Percentiles rank a stretch among this genome's conserved stretches.
Conservation (phyloP, 1,284 basidiomycete genomes). For the Puccinia polysora region DNA sequence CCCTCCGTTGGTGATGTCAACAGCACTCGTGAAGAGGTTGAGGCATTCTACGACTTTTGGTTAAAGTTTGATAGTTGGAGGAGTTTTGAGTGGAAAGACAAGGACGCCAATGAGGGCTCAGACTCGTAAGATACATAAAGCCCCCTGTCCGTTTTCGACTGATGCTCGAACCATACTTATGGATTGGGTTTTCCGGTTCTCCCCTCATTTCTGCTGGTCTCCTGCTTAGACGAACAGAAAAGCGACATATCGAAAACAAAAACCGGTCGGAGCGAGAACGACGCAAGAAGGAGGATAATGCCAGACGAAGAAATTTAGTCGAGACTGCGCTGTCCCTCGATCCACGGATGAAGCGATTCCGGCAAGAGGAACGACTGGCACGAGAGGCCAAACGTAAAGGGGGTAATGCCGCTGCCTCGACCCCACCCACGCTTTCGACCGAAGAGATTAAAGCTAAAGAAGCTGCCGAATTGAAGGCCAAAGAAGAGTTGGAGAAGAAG, state of each 20-base stretch:
- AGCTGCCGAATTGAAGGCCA: constrained; percentile 70
- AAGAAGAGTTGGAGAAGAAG: constrained; percentile 66
- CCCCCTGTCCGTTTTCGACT: neutral
- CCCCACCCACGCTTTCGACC: constrained; percentile 53
- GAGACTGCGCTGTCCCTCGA: constrained; percentile 80
- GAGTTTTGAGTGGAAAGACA: constrained; percentile 95
- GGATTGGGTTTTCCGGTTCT: neutral
- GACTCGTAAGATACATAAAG: constrained; percentile 65
- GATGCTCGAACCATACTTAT: neutral
- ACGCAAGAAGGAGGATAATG: constrained; percentile 96
- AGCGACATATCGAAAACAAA: constrained; percentile 98
- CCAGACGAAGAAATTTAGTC: constrained; percentile 78
- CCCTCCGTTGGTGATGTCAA: constrained; percentile 74
- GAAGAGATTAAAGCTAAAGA: constrained; percentile 61
- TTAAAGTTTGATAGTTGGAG: constrained; percentile 99
- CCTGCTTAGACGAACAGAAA: constrained; percentile 77
- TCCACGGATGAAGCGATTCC: constrained; percentile 95
- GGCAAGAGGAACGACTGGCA: constrained; percentile 91
- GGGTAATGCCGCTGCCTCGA: constrained; percentile 56
- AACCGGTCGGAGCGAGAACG: constrained; percentile 94
- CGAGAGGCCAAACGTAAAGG: constrained; percentile 78
- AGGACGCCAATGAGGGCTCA: constrained; percentile 95
- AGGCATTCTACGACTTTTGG: constrained; percentile 97
- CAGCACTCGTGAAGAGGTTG: constrained; percentile 74
- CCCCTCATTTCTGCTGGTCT: constrained; percentile 32